Evolutionary conservation across 805 yeast species (phyloP), one percentile per base, ranked within the genome.

Genomic region (Candida sithepensis): DNA sequence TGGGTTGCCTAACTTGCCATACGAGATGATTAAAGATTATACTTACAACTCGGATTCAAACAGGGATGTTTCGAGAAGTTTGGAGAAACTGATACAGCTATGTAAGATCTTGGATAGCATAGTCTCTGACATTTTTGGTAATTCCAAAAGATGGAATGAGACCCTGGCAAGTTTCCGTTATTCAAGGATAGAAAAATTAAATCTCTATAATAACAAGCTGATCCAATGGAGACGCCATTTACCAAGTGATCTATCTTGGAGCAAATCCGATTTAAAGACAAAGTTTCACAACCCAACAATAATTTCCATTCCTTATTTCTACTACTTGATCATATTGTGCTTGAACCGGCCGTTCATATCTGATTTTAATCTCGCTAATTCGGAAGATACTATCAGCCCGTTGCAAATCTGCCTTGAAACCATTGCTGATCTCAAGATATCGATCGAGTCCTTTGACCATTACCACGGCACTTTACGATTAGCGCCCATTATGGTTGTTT

Each of bases 11-110:
- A 84, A 80, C 56, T 68, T 81, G 16, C 34, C 34, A 6, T 30
- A 30, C 44, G 79, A 75, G 42, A 78, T 84, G 72, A 80, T 82
- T n/a, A 79, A 77, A 48, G 84, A 81, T 30, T 82, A 72, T 59
- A 70, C 75, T 48, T 81, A 70, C 56, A 19, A 12, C 20, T 23
- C 81, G 0, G 23, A 37, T 37, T 37, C 40, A 19, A 13, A 37
- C 14, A 37, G 22, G 10, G 24, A 37, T 21, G 26, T 37, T 37
- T 37, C 40, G 8, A 37, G 13, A 21, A 23, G 40, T 21, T 19
- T 37, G n/a, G 26, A 21, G 20, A 37, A 18, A 12, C 14, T 37
- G 14, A 30, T 30, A 30, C 16, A 30, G 14, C 34, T 30, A 12
- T 30, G 34, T 14, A 30, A 30, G 34, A 30, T 30, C 14, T 12